Conservation (phyloP, 495 filamentous ascomycete genomes). For the Neurospora sp. region DNA sequence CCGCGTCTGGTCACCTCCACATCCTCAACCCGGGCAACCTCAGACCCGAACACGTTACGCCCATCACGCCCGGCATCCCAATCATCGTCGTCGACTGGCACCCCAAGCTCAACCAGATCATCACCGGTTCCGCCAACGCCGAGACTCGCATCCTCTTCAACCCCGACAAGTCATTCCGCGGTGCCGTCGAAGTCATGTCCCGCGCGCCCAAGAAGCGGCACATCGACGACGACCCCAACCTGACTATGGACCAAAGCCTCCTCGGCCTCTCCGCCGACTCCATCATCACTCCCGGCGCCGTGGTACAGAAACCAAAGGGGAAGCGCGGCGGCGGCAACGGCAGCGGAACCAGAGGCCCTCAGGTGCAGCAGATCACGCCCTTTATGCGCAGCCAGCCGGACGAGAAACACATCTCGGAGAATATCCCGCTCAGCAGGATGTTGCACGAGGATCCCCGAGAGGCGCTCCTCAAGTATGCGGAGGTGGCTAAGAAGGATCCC, state of each 20-base stretch:
- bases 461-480: slow-evolving; percentile 89
- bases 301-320: slow-evolving; percentile 14
- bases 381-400: slow-evolving; percentile 89
- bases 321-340: slow-evolving; percentile 49
- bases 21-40: slow-evolving; percentile 89
- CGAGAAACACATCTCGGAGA: slow-evolving; percentile 76
- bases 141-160: slow-evolving; percentile 87
- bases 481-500: slow-evolving; percentile 85
- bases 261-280: slow-evolving; percentile 74
- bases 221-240: slow-evolving; percentile 79
- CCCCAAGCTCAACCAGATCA: slow-evolving; percentile 86
- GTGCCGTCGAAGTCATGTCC: slow-evolving; percentile 83
- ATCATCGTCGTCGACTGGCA: slow-evolving; percentile 87
- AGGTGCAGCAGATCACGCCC: slow-evolving; percentile 75
- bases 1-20: slow-evolving; percentile 75
- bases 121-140: slow-evolving; percentile 84
- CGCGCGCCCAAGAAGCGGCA: slow-evolving; percentile 90
- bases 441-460: slow-evolving; percentile 94
- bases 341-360: slow-evolving; percentile 69
- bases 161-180: slow-evolving; percentile 66
- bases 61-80: slow-evolving; percentile 72
- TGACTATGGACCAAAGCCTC: slow-evolving; percentile 70
- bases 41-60: slow-evolving; percentile 68
- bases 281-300: slow-evolving; percentile 57
- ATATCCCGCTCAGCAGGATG: slow-evolving; percentile 87